Conservation (phyloP, 345 rosid species). For the Rhizophora apiculata region DNA sequence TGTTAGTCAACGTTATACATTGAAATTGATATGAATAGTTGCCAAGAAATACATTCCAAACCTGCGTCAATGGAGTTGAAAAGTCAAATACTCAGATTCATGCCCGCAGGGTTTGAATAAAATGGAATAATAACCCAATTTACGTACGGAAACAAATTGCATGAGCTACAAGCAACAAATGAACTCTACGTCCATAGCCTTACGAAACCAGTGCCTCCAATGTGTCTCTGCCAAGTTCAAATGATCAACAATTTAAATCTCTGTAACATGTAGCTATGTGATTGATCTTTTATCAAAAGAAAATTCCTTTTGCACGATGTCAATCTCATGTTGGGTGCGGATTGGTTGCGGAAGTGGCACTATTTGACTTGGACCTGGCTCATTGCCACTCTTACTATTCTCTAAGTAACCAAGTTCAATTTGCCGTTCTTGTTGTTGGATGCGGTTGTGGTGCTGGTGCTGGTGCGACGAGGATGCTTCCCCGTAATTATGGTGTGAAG, state of each 20-base stretch:
- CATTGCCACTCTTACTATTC: neutral
- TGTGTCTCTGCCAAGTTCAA: neutral
- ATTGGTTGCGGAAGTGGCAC: neutral
- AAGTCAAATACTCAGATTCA: too few species aligned
- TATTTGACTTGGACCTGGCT: slow-evolving; percentile 9
- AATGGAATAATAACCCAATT: too few species aligned
- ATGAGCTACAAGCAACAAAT: neutral
- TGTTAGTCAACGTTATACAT: too few species aligned
- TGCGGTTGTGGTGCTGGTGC: neutral
- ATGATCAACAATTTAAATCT: neutral
- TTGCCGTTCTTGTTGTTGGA: neutral
- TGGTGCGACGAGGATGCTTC: slow-evolving; percentile 30
- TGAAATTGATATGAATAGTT: too few species aligned
- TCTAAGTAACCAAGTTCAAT: slow-evolving; percentile 6
- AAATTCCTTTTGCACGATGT: slow-evolving; percentile 29
- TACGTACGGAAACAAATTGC: too few species aligned
- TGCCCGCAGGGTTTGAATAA: too few species aligned
- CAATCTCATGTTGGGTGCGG: slow-evolving; percentile 30
- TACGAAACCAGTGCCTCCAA: neutral
- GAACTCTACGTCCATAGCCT: neutral
- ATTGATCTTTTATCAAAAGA: slow-evolving; percentile 31
- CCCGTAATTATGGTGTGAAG: slow-evolving; percentile 11
- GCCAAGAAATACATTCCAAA: too few species aligned
- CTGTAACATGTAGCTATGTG: neutral
- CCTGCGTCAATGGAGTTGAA: too few species aligned